Base-by-base conservation (phyloP, 2,329 filamentous ascomycete species). In the Periconia sp. region DNA sequence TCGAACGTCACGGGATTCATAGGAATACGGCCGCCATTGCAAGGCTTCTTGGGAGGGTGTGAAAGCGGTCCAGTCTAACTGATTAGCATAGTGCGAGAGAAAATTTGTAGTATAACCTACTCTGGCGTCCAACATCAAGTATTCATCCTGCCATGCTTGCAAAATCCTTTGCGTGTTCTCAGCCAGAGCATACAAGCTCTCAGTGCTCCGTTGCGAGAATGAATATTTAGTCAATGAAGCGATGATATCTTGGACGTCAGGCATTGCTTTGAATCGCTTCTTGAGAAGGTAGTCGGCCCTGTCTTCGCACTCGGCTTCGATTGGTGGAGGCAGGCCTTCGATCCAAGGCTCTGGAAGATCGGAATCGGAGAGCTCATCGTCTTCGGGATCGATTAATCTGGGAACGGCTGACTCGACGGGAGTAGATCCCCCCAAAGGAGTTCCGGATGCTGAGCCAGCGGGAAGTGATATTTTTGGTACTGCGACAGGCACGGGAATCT, bases 131-230 rank as follows among this genome's bases (percentile, higher is more conserved):
- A 84, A 69, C 39, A 70, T 69, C 17, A 83, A 63, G 52, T 81
- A 84, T 62, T 85, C 81, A 43, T 83, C 77, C 57, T 85, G 82
- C 69, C 81, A 79, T 28, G 73, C 63, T 53, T 75, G 74, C 47
- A 85, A 68, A 10, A 78, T 78, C 24, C 66, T 63, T 22, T 77
- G 76, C 1, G 77, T 76, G 54, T 83, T 82, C 19, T 74, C 71
- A 1, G 81, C 78, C n/a, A 82, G 65, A 2, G 71, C 68, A 48
- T 81, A 81, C 0, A 85, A 73, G 44, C 77, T 76, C n/a, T 78
- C 76, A 0, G 72, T 74, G 9, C 77, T 71, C 45, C 79, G 73
- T 26, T 66, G 61, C 4, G 67, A 61, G 4, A 70, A 66, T 15
- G 70, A 61, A 48, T 64, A 66, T 51, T 74, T 77, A 12, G 69